Evolutionary conservation across 1,284 basidiomycete genomes (phyloP).

Genomic region (Pseudomicrostroma phylloplanum): DNA sequence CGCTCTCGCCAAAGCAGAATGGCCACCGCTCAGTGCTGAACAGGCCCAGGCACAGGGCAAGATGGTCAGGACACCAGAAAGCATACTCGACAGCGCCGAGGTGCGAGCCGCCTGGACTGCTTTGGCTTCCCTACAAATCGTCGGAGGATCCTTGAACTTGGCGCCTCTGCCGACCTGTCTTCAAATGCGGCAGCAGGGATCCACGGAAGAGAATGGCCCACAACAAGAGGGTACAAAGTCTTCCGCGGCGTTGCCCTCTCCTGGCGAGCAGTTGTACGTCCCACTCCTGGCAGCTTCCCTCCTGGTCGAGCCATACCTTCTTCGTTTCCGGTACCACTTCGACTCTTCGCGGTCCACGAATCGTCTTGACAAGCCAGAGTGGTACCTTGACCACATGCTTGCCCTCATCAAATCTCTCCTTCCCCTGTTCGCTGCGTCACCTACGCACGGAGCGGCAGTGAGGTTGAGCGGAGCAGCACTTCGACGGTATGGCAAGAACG

Average conservation of each 20-base stretch:
- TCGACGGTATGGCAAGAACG: not conserved
- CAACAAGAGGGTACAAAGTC: not conserved
- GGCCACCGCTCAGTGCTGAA: slow-evolving; percentile 13
- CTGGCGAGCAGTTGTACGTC: slow-evolving; percentile 37
- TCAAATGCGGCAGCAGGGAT: slow-evolving; percentile 18
- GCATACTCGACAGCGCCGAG: not conserved
- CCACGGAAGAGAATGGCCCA: slow-evolving; percentile 9
- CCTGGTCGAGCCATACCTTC: slow-evolving; percentile 73
- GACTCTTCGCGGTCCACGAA: slow-evolving; percentile 81
- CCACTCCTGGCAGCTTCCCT: slow-evolving; percentile 59
- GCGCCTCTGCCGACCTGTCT: slow-evolving; percentile 5
- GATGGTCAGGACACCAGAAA: not conserved
- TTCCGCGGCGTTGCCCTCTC: not conserved
- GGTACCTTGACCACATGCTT: slow-evolving; percentile 86
- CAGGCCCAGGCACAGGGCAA: slow-evolving; percentile 1
- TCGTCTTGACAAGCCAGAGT: slow-evolving; percentile 89
- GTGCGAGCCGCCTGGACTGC: slow-evolving; percentile 25
- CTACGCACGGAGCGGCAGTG: not conserved
- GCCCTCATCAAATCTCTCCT: slow-evolving; percentile 56
- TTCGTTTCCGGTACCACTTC: slow-evolving; percentile 94
- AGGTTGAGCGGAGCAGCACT: not conserved
- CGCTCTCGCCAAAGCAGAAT: slow-evolving; percentile 23
- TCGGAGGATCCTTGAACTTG: slow-evolving; percentile 23
- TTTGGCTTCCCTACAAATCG: slow-evolving; percentile 34
- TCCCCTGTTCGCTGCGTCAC: slow-evolving; percentile 63